Evolutionary conservation across 495 filamentous ascomycete species (phyloP), one percentile per base, ranked within the genome.

Genomic region (Aspergillus ostianus): DNA sequence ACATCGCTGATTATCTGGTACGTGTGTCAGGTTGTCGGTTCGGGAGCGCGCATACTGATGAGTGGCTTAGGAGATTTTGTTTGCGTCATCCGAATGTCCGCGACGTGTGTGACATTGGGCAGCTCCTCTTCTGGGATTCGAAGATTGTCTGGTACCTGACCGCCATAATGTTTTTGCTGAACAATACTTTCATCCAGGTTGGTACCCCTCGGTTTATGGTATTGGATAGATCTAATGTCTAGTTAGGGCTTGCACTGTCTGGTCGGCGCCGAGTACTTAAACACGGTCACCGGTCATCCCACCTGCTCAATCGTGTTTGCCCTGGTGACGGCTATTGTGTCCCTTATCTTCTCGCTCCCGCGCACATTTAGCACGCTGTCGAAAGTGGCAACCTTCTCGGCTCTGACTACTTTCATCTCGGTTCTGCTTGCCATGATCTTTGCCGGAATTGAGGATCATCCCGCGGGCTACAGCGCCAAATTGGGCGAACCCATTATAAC

Each of bases 71-170:
- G 91, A 84, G 87, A 70, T 95, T 93, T 67, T 95, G 91, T 71
- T 72, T 96, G 52, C 84, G 91, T 36, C 90, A 96, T 68, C 91
- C 91, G 3, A 89, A 96, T 72, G 84, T 93, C 44, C 86, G 89
- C 62, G 91, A 96, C 75, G 90, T 96, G 19, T 96, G 91, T 66
- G 91, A 96, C 68, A 90, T 96, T 66, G 91, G 91, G 17, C 90
- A 94, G 71, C 89, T 90, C 81, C 79, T 96, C 10, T 94, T 92
- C 75, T 92, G 87, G 84, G 82, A 84, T 62, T 84, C 88, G 66
- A 84, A 81, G 59, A 86, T 85, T 79, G 91, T 86, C 0, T 96
- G 90, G 89, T 96, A 87, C 73, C 77, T 83, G 46, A 96, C 91
- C 0, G 91, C 90, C 3, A 75, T 89, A 64, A 93, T 95, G 91